phyloP scores from a whole-genome alignment of 2,329 filamentous ascomycete genomes.

The Aspergillus udagawae region DNA sequence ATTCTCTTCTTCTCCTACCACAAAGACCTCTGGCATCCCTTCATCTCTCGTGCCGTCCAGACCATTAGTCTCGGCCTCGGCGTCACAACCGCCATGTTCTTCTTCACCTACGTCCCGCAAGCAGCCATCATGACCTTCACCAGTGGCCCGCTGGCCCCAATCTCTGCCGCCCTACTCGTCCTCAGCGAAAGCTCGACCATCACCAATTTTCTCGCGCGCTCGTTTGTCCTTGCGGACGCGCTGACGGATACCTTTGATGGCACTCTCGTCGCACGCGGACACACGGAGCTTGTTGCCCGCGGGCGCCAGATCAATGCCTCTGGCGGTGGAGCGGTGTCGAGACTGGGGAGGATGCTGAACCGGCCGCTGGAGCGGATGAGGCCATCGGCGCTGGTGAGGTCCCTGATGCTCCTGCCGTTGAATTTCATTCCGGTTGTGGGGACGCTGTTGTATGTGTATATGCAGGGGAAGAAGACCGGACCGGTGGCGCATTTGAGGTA shows the following conservation, averaged over 20 bases:
- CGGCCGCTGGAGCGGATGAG: constrained; percentile 50
- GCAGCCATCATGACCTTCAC: constrained; percentile 77
- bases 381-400: constrained; percentile 63
- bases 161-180: constrained; percentile 57
- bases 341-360: constrained; percentile 55
- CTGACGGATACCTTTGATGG: constrained; percentile 88
- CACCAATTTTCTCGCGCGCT: constrained; percentile 55
- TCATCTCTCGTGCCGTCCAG: constrained; percentile 53
- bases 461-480: constrained; percentile 62
- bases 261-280: constrained; percentile 52
- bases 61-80: constrained; percentile 67
- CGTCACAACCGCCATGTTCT: constrained; percentile 77
- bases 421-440: constrained; percentile 92
- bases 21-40: constrained; percentile 56
- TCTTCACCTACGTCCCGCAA: constrained; percentile 82
- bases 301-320: constrained; percentile 67
- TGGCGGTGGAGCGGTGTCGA: constrained; percentile 48
- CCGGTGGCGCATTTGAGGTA: constrained; percentile 62
- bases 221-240: constrained; percentile 75
- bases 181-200: constrained; percentile 54
- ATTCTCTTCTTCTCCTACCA: constrained; percentile 58
- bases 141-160: constrained; percentile 68
- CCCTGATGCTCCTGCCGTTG: constrained; percentile 80
- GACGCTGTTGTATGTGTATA: constrained; percentile 71
- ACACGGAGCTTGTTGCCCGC: constrained; percentile 63